Evolutionary conservation across 2,329 filamentous ascomycete genomes (phyloP).

Genomic region (Cryphonectria nitschkei): DNA sequence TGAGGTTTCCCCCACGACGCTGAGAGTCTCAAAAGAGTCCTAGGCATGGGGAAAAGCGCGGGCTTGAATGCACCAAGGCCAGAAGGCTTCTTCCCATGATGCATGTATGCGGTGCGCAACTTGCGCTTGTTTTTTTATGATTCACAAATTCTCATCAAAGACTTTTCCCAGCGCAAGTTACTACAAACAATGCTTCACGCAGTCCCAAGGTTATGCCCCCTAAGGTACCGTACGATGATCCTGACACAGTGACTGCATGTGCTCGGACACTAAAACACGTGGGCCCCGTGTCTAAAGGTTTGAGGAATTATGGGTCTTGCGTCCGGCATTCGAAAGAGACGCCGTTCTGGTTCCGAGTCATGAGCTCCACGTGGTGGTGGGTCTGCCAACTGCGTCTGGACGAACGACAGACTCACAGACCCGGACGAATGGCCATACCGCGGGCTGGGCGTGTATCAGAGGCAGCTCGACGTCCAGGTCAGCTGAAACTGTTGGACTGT

Average conservation of each 20-base stretch:
- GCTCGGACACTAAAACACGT: background rate
- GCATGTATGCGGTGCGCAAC: background rate
- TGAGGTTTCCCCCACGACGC: background rate
- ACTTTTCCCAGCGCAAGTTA: background rate
- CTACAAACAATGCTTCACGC: background rate
- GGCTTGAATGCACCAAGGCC: background rate
- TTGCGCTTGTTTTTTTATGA: too few species aligned
- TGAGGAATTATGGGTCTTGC: background rate
- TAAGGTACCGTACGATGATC: background rate
- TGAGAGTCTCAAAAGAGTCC: background rate
- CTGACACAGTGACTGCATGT: background rate
- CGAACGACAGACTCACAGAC: background rate
- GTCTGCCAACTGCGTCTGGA: background rate
- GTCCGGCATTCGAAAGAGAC: background rate
- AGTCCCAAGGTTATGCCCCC: background rate
- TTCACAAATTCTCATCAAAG: background rate
- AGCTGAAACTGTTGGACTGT: background rate
- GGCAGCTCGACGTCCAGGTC: background rate
- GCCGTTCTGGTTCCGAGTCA: background rate
- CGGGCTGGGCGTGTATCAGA: background rate
- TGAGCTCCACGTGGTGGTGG: constrained; percentile 1
- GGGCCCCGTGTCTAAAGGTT: constrained; percentile 4
- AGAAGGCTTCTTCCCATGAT: background rate
- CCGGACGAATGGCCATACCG: background rate
- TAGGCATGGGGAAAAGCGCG: background rate